Evolutionary conservation across 2,329 filamentous ascomycete species (phyloP).

Genomic region (Trichoderma koningiopsis): DNA sequence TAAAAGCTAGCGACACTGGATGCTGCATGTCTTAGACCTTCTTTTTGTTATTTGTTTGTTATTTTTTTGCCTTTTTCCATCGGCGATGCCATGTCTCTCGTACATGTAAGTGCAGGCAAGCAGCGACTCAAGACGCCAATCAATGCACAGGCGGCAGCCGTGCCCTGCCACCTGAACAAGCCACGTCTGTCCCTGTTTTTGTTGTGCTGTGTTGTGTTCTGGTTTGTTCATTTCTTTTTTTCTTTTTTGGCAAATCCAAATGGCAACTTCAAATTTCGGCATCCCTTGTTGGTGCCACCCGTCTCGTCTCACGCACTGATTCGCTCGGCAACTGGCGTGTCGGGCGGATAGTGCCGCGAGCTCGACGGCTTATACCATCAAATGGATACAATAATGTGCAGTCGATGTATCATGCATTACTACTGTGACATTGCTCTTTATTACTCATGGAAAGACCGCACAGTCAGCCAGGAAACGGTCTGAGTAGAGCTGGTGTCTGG

Average conservation of each 20-base stretch:
- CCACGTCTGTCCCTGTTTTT: too few species aligned
- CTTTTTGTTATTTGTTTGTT: neutral
- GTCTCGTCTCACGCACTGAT: neutral
- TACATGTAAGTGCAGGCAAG: too few species aligned
- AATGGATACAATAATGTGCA: neutral
- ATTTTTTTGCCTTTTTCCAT: neutral
- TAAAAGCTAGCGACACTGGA: neutral
- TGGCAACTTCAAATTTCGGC: neutral
- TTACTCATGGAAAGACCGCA: neutral
- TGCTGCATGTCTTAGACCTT: neutral
- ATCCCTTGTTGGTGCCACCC: neutral
- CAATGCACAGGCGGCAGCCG: too few species aligned
- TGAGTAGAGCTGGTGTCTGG: neutral
- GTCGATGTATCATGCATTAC: neutral
- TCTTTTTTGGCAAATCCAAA: neutral
- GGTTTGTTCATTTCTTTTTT: neutral
- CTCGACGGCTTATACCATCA: neutral
- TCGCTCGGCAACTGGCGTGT: neutral
- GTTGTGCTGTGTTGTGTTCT: neutral
- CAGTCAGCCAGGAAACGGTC: neutral
- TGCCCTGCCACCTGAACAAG: too few species aligned
- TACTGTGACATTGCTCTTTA: neutral
- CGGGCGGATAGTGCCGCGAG: neutral
- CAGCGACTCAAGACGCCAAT: too few species aligned
- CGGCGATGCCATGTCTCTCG: neutral